Base-by-base conservation (phyloP, 1,139 yeast genomes). In the Kurtzmaniella natalensis region DNA sequence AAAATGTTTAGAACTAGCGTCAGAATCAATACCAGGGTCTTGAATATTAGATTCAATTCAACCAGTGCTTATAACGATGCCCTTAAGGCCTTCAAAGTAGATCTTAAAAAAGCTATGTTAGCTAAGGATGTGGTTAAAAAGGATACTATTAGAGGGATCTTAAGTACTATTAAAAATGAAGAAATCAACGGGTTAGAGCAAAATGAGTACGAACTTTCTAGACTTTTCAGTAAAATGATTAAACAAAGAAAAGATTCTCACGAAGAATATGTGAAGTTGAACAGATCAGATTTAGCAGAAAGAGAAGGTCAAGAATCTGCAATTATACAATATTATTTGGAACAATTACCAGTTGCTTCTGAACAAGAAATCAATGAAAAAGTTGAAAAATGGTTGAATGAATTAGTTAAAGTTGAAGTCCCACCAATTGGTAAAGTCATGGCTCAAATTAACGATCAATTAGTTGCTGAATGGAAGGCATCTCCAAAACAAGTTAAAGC, bases 81-180 rank as follows among this genome's bases (percentile, higher is more conserved):
- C 0, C 38, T 70, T 8, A 41, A 47, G 2, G 24, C 45, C 0
- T 48, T 75, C 33, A 72, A 76, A 50, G 54, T 55, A 14, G 80
- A 72, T 42, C 53, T 75, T 33, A 75, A 75, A 45, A 43, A 51
- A 9, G 71, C 75, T 8, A 72, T 75, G 67, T 48, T 72, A 37
- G 58, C 61, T 22, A 75, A 72, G 42, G 69, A 72, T 32, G 58
- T 54, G 20, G 47, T 57, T 4, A 46, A 58, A 44, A 78, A 78
- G 47, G 76, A 72, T 32, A 78, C 81, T 1, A 64, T 79, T 28
- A 66, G 79, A 42, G 65, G 74, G 10, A 61, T 80, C 8, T 57
- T 80, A 49, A 65, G 83, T 4, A 72, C 70, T 13, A 70, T 78
- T 41, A 79, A 80, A 55, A 79, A 80, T 54, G 64, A 72, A 34